These are phyloP conservation scores for Actinomortierella ambigua DNA, from an alignment of 371 early-diverging fungal genomes.

Conservation along the genomic window DNA sequence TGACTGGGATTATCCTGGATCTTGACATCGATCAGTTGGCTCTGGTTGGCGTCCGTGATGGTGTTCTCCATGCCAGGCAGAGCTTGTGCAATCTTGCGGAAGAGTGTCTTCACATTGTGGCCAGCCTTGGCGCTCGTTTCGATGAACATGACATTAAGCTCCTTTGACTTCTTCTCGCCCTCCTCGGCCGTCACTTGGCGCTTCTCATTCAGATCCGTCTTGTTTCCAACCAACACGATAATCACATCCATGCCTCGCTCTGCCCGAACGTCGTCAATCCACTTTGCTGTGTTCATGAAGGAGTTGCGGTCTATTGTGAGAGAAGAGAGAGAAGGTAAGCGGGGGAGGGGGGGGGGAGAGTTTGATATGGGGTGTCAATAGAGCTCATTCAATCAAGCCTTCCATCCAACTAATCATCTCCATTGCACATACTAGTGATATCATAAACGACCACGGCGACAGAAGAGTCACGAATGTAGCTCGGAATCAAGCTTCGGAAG, in stretches of 20 bases:
- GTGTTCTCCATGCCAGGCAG: slow-evolving; percentile 88
- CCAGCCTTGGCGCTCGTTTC: slow-evolving; percentile 98
- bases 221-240: slow-evolving; percentile 99
- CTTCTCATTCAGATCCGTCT: slow-evolving; percentile 95
- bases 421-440: slow-evolving; percentile 76
- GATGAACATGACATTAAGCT: slow-evolving; percentile 95
- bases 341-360: too few relatives aligned
- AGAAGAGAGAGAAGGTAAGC: not conserved
- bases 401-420: not conserved
- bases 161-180: slow-evolving; percentile 95
- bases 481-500: slow-evolving; percentile 96
- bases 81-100: slow-evolving; percentile 94
- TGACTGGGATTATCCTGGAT: slow-evolving; percentile 43
- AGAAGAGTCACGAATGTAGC: slow-evolving; percentile 98
- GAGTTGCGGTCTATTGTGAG: slow-evolving; percentile 79
- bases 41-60: slow-evolving; percentile 50
- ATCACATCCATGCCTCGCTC: slow-evolving; percentile 97
- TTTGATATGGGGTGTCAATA: not conserved
- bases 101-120: slow-evolving; percentile 94
- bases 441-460: slow-evolving; percentile 98
- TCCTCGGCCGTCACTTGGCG: slow-evolving; percentile 95
- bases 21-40: slow-evolving; percentile 46
- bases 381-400: not conserved
- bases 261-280: slow-evolving; percentile 98
- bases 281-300: slow-evolving; percentile 94